Conservation (phyloP, 2,329 filamentous ascomycete species). For the Fusarium gaditjirri region DNA sequence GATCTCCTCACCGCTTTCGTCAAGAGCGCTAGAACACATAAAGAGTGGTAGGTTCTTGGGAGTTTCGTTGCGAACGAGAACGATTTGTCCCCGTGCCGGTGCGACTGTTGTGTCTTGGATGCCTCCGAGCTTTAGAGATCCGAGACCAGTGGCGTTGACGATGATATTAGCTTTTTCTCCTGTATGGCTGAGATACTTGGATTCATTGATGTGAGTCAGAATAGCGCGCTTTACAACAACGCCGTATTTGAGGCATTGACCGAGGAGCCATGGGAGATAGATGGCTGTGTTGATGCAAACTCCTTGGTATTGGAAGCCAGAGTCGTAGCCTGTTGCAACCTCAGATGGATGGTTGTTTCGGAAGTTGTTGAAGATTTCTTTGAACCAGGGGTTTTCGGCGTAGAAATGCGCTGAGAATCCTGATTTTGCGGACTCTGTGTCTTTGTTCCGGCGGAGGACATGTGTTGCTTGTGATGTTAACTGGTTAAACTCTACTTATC, state of each 20-base stretch:
- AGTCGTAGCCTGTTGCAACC: constrained; percentile 73
- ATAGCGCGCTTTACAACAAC: constrained; percentile 72
- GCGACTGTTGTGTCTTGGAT: constrained; percentile 79
- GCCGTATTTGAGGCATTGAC: constrained; percentile 81
- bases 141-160: constrained; percentile 86
- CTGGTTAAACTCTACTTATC: not conserved
- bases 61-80: constrained; percentile 76
- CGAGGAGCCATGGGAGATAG: constrained; percentile 87
- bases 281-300: constrained; percentile 91
- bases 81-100: constrained; percentile 84
- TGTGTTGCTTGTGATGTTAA: constrained; percentile 53
- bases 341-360: constrained; percentile 66
- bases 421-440: constrained; percentile 59
- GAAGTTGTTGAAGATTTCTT: constrained; percentile 76
- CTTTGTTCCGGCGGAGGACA: constrained; percentile 70
- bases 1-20: constrained; percentile 75
- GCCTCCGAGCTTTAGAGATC: constrained; percentile 79
- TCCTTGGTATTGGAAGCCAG: constrained; percentile 80
- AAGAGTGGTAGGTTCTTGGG: constrained; percentile 74
- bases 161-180: constrained; percentile 72
- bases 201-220: constrained; percentile 77
- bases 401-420: constrained; percentile 17
- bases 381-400: constrained; percentile 78
- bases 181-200: constrained; percentile 61
- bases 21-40: constrained; percentile 76